Percentiles rank a stretch among this genome's conserved stretches.
Conservation (phyloP, 352 stramenopile genomes). For the Thraustotheca clavata region DNA sequence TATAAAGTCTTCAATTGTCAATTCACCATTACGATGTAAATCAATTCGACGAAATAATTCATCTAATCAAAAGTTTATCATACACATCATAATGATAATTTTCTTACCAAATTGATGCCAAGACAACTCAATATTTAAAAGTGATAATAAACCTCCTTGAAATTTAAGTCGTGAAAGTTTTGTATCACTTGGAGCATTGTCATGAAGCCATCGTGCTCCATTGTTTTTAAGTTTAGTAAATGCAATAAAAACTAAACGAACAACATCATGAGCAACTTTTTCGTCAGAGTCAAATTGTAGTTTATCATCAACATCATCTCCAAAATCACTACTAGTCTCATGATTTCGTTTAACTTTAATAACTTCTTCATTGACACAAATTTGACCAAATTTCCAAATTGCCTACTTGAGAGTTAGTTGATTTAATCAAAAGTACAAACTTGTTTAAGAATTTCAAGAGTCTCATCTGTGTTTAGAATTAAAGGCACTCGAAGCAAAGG, state of each 20-base stretch:
- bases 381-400: conserved; percentile 1
- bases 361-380: conserved; percentile 30
- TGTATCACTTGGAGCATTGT: neutral
- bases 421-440: neutral
- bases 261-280: neutral
- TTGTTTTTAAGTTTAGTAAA: conserved; percentile 25
- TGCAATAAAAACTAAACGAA: conserved; percentile 31
- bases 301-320: conserved; percentile 30
- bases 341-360: conserved; percentile 23
- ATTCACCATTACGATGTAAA: conserved; percentile 28
- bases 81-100: neutral
- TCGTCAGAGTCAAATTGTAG: conserved; percentile 9
- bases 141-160: conserved; percentile 27
- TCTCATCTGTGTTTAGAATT: conserved; percentile 42
- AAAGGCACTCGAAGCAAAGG: conserved; percentile 24
- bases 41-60: conserved; percentile 41
- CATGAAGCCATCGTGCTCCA: conserved; percentile 16
- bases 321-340: conserved; percentile 42
- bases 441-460: conserved; percentile 43
- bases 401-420: neutral
- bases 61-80: conserved; percentile 13
- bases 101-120: conserved; percentile 39
- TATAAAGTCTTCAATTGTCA: conserved; percentile 35
- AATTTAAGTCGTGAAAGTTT: conserved; percentile 38
- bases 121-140: conserved; percentile 36